phyloP scores from a whole-genome alignment of 768 basidiomycete genomes.

The Flagelloscypha sp. region DNA sequence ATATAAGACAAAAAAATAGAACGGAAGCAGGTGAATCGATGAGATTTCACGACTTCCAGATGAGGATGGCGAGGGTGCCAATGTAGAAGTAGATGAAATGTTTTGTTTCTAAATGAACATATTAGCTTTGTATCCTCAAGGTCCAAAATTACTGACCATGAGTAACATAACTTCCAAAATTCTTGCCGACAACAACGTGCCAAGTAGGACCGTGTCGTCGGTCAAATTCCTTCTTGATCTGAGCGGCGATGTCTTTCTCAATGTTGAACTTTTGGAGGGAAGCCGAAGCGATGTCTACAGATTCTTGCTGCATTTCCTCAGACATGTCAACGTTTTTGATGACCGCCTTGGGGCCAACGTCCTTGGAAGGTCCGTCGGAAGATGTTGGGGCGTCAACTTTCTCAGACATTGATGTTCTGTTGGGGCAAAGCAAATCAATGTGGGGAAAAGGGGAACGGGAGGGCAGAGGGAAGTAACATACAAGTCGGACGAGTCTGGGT shows the following conservation, averaged over 20 bases:
- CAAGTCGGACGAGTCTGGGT: too few relatives aligned
- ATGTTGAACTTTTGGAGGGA: constrained; percentile 88
- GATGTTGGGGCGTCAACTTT: constrained; percentile 54
- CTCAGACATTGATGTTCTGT: constrained; percentile 37
- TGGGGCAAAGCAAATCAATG: too few relatives aligned
- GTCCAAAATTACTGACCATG: constrained; percentile 66
- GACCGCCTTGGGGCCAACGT: constrained; percentile 60
- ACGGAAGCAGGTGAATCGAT: constrained; percentile 5
- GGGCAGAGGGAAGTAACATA: too few relatives aligned
- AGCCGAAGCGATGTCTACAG: constrained; percentile 77
- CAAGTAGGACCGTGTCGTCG: constrained; percentile 87
- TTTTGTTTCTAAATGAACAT: constrained; percentile 68
- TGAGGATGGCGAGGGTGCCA: constrained; percentile 84
- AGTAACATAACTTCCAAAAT: constrained; percentile 97
- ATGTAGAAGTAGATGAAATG: constrained; percentile 99
- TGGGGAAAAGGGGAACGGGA: too few relatives aligned
- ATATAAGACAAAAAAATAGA: constrained; percentile 7
- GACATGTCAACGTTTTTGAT: constrained; percentile 97
- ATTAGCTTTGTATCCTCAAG: too few relatives aligned
- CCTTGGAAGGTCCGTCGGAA: constrained; percentile 22
- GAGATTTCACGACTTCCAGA: constrained; percentile 80
- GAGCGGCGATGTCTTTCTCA: constrained; percentile 97
- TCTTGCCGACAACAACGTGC: constrained; percentile 99
- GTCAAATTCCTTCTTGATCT: constrained; percentile 98
- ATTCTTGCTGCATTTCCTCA: constrained; percentile 94